Evolutionary conservation across 148 eudicot genomes (phyloP), one percentile per base, ranked within the genome.

Genomic region (Arbutus unedo): DNA sequence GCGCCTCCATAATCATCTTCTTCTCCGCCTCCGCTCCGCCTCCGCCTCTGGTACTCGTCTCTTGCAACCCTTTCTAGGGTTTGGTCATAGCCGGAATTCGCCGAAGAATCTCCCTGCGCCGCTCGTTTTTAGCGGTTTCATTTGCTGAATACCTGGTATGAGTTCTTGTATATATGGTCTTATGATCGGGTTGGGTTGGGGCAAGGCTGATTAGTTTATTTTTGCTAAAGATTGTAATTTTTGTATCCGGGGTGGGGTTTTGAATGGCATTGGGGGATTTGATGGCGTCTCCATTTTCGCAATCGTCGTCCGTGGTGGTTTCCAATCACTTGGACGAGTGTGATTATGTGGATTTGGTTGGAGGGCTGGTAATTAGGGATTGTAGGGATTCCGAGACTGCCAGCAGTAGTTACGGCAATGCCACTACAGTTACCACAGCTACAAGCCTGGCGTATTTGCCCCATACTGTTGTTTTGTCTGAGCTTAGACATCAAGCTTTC

Each of bases 191-290:
- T 81, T 83, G 68, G 82, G 51, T 79, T 81, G 41, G 82, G 86
- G 57, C 86, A 59, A 53, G 84, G 82, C 53, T 81, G 73, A 81
- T 79, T 64, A 31, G 38, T 31, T 31, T 19, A 15, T n/a, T 13
- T 25, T 74, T 18, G 78, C 38, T 18, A 8, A 8, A 15, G 4
- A 44, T 44, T 55, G n/a, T 55, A 38, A 0, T 19, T 8, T 74
- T 3, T 77, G 14, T 56, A 7, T 31, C 73, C 73, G 43, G 81
- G 77, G 72, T 47, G 76, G 79, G 43, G 83, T 87, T 79, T 92
- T 91, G 92, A 85, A 94, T 94, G 97, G 98, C 98, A 85, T 87
- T 96, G 90, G 98, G 97, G 8, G 99, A 96, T 87, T 90, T 96
- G 81, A 93, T 93, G 98, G 90, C 89, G 67, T 86, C 97, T 59